These are phyloP conservation scores for Dionaea muscipula DNA, from an alignment of 179 eudicot species.

Conservation along the genomic window DNA sequence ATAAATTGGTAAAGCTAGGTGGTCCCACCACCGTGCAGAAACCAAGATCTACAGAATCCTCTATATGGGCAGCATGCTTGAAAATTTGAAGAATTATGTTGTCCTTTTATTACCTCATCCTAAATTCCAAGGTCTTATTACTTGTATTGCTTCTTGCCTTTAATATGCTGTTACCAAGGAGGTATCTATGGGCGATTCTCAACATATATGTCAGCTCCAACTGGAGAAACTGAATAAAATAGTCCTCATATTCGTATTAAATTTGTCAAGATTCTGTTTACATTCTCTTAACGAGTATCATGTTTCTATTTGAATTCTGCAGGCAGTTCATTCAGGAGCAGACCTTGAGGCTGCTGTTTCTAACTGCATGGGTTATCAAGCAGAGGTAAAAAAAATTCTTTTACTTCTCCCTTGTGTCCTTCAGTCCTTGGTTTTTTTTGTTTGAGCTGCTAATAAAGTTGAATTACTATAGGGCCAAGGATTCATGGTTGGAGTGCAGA, in stretches of 20 bases:
- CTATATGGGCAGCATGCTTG: too few species aligned
- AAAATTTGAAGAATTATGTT: too few species aligned
- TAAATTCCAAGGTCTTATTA: too few species aligned
- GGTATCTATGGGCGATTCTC: neutral
- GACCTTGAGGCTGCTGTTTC: slow-evolving; percentile 90
- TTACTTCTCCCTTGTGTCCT: neutral
- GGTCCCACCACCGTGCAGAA: too few species aligned
- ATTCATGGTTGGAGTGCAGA: slow-evolving; percentile 95
- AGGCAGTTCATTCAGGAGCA: slow-evolving; percentile 99
- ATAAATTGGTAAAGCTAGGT: too few species aligned
- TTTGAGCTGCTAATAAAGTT: slow-evolving; percentile 8
- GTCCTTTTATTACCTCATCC: too few species aligned
- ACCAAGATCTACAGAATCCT: too few species aligned
- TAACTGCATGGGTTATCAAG: slow-evolving; percentile 83
- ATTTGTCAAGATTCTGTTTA: too few species aligned
- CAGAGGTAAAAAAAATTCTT: slow-evolving; percentile 48
- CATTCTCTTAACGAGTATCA: neutral
- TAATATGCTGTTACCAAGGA: neutral
- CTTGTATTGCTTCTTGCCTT: neutral
- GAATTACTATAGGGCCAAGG: slow-evolving; percentile 75
- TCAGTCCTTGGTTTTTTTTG: neutral
- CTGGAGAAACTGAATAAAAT: neutral
- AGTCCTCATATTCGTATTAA: neutral
- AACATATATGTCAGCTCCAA: neutral
- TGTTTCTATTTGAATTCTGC: slow-evolving; percentile 14